Conservation (phyloP, 2,329 filamentous ascomycete genomes). For the Parasarocladium wereldwijsianum region DNA sequence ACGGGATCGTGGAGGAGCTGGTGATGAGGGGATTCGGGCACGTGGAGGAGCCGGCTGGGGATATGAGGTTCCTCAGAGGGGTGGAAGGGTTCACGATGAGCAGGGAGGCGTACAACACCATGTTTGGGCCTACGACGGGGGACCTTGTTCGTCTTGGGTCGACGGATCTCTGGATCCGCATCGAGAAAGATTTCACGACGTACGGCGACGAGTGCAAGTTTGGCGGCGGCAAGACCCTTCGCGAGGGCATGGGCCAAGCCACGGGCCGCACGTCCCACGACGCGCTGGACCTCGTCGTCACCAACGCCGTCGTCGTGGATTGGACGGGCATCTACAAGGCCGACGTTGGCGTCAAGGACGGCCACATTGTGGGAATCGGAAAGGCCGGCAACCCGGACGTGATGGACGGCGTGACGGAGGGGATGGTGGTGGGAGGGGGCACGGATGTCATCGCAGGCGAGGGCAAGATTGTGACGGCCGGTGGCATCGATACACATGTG, state of each 20-base stretch:
- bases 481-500: conserved; percentile 80
- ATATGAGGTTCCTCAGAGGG: conserved; percentile 27
- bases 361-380: conserved; percentile 74
- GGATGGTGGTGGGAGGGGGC: conserved; percentile 71
- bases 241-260: conserved; percentile 93
- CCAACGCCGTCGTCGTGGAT: conserved; percentile 81
- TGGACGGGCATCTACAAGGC: conserved; percentile 92
- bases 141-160: conserved; percentile 69
- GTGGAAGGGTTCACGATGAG: conserved; percentile 58
- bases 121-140: conserved; percentile 88
- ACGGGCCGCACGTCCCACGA: conserved; percentile 59
- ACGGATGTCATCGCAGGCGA: conserved; percentile 90
- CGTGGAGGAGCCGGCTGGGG: conserved; percentile 45
- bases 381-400: conserved; percentile 96
- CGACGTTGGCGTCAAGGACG: conserved; percentile 85
- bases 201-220: conserved; percentile 95
- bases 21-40: conserved; percentile 68
- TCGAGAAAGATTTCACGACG: conserved; percentile 70
- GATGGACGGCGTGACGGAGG: conserved; percentile 71
- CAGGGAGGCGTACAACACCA: conserved; percentile 62
- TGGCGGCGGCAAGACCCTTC: conserved; percentile 82
- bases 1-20: conserved; percentile 53
- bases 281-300: conserved; percentile 71
- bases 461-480: conserved; percentile 79
- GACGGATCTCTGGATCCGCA: conserved; percentile 80